Percentiles rank a stretch among this genome's conserved stretches.
phyloP scores from a whole-genome alignment of 306 rosid species.

The Quercus bicolor region DNA sequence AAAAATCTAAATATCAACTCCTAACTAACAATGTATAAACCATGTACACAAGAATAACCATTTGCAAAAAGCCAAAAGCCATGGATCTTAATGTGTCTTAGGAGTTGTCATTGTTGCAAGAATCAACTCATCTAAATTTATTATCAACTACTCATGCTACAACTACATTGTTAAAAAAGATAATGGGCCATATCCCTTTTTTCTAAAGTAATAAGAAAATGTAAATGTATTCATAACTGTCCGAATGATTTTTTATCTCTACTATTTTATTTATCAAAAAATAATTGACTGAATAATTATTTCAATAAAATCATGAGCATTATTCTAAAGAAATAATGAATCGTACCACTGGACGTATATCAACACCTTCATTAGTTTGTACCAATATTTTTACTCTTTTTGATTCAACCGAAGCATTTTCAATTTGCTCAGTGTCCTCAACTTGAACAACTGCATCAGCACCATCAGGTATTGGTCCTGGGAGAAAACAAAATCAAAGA shows the following conservation, averaged over 20 bases:
- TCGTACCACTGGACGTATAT: conserved; percentile 85
- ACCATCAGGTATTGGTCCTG: conserved; percentile 95
- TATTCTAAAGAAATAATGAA: neutral
- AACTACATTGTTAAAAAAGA: neutral
- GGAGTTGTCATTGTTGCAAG: neutral
- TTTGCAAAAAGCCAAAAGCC: neutral
- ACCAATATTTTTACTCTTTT: conserved; percentile 57
- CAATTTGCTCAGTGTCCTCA: conserved; percentile 71
- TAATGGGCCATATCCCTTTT: neutral
- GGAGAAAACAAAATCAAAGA: neutral
- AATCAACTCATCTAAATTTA: neutral
- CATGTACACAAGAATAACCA: neutral
- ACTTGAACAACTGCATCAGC: conserved; percentile 97
- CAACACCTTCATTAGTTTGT: conserved; percentile 54
- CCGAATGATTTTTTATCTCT: too few species aligned
- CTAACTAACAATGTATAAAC: neutral
- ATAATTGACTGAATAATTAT: too few species aligned
- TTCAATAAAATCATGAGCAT: neutral
- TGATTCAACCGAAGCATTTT: conserved; percentile 23
- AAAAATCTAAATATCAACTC: neutral
- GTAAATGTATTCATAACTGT: neutral
- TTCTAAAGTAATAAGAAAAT: neutral
- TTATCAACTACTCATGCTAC: neutral
- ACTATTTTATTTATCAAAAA: neutral
- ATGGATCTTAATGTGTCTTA: neutral